Percentiles rank a stretch among this genome's conserved stretches.
These are phyloP conservation scores for Aspergillus bridgeri DNA, from an alignment of 495 filamentous ascomycete genomes.

Conservation along the genomic window DNA sequence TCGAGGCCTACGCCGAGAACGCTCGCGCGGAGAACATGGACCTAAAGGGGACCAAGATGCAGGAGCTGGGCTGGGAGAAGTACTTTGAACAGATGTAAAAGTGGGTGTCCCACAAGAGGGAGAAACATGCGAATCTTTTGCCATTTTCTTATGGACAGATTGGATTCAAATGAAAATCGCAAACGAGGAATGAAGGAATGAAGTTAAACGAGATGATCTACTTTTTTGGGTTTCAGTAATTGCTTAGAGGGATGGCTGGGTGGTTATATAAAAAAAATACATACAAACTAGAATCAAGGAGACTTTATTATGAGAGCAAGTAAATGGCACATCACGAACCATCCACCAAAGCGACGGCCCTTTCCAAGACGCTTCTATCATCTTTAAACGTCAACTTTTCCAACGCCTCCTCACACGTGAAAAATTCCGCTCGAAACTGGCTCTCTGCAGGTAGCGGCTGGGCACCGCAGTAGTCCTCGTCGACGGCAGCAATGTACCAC, in stretches of 20 bases:
- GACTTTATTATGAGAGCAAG: no score
- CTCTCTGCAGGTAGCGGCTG: no score
- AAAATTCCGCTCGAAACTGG: no score
- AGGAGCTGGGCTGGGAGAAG: constrained; percentile 62
- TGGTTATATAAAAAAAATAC: background rate
- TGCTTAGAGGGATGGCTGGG: background rate
- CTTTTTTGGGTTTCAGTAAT: background rate
- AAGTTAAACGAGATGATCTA: background rate
- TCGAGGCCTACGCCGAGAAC: constrained; percentile 66
- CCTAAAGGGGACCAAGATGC: constrained; percentile 44
- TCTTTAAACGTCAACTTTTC: no score
- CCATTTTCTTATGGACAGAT: background rate
- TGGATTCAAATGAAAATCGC: background rate
- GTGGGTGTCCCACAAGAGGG: background rate
- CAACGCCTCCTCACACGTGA: no score
- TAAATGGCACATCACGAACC: no score
- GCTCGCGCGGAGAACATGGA: constrained; percentile 65
- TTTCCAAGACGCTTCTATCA: no score
- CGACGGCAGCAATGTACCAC: no score
- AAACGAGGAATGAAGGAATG: background rate
- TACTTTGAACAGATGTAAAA: constrained; percentile 61
- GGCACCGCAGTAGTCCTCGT: no score
- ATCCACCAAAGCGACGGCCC: no score
- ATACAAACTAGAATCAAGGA: background rate
- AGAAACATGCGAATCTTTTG: background rate